A percentile compares a stretch with the other conserved stretches of the same genome.
phyloP scores from a whole-genome alignment of 495 filamentous ascomycete species.

The Chaetomidium leptoderma region DNA sequence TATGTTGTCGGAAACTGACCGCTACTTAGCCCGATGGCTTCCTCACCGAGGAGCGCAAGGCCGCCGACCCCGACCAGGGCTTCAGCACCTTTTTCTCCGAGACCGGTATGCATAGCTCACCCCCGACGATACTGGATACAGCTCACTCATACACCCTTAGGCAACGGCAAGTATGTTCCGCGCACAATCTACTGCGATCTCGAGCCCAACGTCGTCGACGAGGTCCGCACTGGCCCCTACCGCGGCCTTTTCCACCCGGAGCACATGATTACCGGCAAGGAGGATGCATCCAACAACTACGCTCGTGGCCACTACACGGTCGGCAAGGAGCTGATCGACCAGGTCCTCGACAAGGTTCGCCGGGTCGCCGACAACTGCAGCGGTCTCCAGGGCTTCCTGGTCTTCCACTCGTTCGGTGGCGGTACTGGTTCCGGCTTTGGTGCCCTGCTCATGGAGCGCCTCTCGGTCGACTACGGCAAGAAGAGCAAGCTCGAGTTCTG shows the following conservation, averaged over 20 bases:
- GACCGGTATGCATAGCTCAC: constrained; percentile 68
- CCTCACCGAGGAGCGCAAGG: constrained; percentile 96
- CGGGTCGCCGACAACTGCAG: constrained; percentile 94
- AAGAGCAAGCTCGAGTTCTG: constrained; percentile 99
- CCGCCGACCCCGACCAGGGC: constrained; percentile 84
- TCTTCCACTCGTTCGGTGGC: constrained; percentile 99
- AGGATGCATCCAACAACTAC: constrained; percentile 99
- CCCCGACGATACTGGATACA: too few species aligned
- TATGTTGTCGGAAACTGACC: constrained; percentile 43
- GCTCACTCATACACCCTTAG: constrained; percentile 40
- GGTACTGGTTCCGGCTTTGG: constrained; percentile 98
- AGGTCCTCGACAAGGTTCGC: constrained; percentile 93
- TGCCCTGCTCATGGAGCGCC: constrained; percentile 93
- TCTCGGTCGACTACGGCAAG: constrained; percentile 97
- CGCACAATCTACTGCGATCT: constrained; percentile 99
- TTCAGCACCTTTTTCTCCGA: constrained; percentile 99
- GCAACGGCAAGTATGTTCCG: constrained; percentile 97
- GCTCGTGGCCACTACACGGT: constrained; percentile 98
- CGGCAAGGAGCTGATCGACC: constrained; percentile 97
- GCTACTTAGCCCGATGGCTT: constrained; percentile 83
- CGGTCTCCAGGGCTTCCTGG: constrained; percentile 95
- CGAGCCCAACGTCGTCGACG: constrained; percentile 98
- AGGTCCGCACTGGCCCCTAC: constrained; percentile 97
- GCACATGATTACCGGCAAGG: constrained; percentile 98
- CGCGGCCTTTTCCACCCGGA: constrained; percentile 96